Evolutionary conservation across 495 filamentous ascomycete genomes (phyloP).

Genomic region (Durotheca rogersii): DNA sequence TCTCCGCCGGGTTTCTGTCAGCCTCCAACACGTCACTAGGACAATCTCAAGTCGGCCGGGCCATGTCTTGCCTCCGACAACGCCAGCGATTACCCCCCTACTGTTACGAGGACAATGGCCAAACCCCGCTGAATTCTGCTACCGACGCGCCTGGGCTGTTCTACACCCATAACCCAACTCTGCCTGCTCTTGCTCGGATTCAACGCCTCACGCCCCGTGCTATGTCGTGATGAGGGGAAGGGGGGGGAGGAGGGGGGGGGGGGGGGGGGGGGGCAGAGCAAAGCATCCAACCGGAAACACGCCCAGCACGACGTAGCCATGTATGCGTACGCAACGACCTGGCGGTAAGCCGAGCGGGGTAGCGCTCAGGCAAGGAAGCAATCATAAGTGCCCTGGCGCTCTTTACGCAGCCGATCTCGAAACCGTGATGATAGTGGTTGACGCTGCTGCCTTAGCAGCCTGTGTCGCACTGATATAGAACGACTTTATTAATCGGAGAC

Average conservation of each 20-base stretch:
- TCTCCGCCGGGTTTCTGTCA: too few species aligned
- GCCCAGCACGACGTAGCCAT: constrained; percentile 54
- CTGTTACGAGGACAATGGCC: constrained; percentile 41
- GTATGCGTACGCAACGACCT: constrained; percentile 45
- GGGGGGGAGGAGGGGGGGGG: constrained; percentile 41
- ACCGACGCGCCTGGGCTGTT: constrained; percentile 41
- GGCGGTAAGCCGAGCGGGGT: constrained; percentile 35
- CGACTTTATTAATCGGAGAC: not conserved
- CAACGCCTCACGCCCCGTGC: constrained; percentile 53
- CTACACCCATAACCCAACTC: constrained; percentile 47
- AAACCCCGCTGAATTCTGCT: constrained; percentile 41
- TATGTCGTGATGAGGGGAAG: constrained; percentile 19
- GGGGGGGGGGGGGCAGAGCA: constrained; percentile 45
- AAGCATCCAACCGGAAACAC: constrained; percentile 48
- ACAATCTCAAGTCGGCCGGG: too few species aligned
- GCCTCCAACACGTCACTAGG: too few species aligned
- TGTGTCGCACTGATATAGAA: constrained; percentile 46
- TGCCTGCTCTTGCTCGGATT: constrained; percentile 53
- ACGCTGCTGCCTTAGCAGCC: constrained; percentile 38
- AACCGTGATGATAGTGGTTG: constrained; percentile 50
- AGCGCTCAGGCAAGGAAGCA: constrained; percentile 3
- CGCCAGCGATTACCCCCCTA: too few species aligned
- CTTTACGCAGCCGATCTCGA: constrained; percentile 47
- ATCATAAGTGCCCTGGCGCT: constrained; percentile 43
- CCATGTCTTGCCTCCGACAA: too few species aligned